phyloP scores from a whole-genome alignment of 176 grass and related monocot genomes.

The Elaeis guineensis region DNA sequence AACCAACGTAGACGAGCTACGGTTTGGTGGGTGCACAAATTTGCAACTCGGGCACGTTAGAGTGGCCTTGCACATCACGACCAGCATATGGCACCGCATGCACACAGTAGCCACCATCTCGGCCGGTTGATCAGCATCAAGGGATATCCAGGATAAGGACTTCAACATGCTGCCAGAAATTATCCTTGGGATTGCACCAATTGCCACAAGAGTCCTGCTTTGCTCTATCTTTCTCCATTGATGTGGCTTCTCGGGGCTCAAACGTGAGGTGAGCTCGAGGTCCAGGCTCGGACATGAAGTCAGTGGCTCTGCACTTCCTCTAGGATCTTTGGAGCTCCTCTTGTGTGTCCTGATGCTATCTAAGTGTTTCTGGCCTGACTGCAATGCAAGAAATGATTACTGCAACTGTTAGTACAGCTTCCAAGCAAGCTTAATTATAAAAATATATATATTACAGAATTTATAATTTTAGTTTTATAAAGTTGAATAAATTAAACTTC shows the following conservation, averaged over 20 bases:
- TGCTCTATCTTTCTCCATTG: neutral
- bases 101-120: conserved; percentile 93
- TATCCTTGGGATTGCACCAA: neutral
- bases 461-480: no score
- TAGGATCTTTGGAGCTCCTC: conserved; percentile 40
- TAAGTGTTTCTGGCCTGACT: conserved; percentile 13
- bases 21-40: conserved; percentile 50
- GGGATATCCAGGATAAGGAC: neutral
- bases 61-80: conserved; percentile 69
- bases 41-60: conserved; percentile 92
- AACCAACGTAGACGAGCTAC: conserved; percentile 9
- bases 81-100: conserved; percentile 72
- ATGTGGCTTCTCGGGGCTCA: conserved; percentile 18
- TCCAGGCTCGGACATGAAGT: conserved; percentile 33
- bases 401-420: no score
- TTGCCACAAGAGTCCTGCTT: neutral
- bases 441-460: no score
- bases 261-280: conserved; percentile 71
- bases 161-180: neutral
- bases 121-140: neutral
- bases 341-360: conserved; percentile 10
- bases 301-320: conserved; percentile 12
- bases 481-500: no score
- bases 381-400: neutral
- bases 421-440: no score